Percentiles rank a stretch among this genome's conserved stretches.
Conservation (phyloP, 805 yeast genomes). For the Candida nitratophila region DNA sequence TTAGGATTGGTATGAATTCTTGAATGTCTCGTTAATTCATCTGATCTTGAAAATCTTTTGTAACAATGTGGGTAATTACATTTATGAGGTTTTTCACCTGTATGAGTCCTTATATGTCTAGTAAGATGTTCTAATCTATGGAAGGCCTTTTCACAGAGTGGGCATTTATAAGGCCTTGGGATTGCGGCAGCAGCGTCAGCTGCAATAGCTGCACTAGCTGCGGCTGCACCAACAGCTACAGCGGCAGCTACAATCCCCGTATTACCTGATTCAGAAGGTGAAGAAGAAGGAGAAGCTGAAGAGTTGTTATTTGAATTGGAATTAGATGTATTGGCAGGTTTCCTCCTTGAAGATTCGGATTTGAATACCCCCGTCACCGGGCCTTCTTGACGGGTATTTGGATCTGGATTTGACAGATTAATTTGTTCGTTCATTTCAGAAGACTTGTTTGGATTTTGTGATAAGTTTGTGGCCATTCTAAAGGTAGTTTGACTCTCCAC, state of each 20-base stretch:
- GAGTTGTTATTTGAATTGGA: too few relatives aligned
- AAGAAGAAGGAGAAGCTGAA: too few relatives aligned
- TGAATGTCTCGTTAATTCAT: conserved; percentile 67
- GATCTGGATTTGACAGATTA: too few relatives aligned
- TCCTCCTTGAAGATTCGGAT: too few relatives aligned
- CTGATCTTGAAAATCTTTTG: conserved; percentile 62
- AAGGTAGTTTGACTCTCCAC: conserved; percentile 21
- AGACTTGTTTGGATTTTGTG: too few relatives aligned
- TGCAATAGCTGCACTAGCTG: not conserved
- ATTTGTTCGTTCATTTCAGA: too few relatives aligned
- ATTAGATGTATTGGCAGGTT: too few relatives aligned
- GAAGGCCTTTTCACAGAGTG: conserved; percentile 67
- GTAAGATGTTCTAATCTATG: conserved; percentile 75
- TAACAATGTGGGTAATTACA: conserved; percentile 67
- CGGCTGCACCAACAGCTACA: not conserved
- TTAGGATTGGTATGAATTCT: conserved; percentile 70
- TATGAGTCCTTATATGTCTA: conserved; percentile 71
- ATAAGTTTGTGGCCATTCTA: conserved; percentile 20
- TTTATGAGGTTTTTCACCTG: conserved; percentile 78
- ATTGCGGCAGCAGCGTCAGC: conserved; percentile 1
- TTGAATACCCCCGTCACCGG: too few relatives aligned
- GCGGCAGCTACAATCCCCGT: too few relatives aligned
- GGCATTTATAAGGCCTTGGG: conserved; percentile 61
- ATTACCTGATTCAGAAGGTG: too few relatives aligned
- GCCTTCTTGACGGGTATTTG: too few relatives aligned